Conservation (phyloP, 768 basidiomycete genomes). For the Lactarius akahatsu region DNA sequence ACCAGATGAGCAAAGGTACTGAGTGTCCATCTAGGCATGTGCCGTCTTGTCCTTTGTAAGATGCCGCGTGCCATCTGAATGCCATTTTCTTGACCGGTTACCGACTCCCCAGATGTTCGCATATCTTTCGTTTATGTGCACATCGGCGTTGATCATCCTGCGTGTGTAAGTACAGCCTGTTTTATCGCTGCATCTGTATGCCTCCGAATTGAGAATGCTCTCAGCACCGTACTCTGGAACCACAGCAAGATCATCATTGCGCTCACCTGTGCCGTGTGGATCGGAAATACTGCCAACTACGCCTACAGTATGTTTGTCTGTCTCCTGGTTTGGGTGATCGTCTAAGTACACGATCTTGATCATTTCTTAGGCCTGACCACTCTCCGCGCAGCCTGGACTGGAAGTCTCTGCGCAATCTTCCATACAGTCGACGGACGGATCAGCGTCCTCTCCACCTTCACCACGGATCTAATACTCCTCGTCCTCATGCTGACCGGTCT, state of each 20-base stretch:
- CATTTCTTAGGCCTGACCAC: constrained; percentile 5
- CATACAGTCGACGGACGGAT: neutral
- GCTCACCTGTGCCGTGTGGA: constrained; percentile 1
- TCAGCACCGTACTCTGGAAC: constrained; percentile 18
- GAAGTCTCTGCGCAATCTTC: neutral
- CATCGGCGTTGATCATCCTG: constrained; percentile 22
- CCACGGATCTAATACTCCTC: constrained; percentile 19
- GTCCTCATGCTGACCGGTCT: constrained; percentile 22
- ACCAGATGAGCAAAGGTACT: neutral
- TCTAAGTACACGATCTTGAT: neutral
- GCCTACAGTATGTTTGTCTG: constrained; percentile 5
- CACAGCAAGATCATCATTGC: neutral
- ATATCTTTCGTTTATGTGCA: constrained; percentile 18
- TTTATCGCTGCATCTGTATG: neutral
- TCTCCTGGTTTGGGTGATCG: neutral
- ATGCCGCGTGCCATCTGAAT: neutral
- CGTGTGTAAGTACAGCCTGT: constrained; percentile 14
- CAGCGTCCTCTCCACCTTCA: constrained; percentile 10
- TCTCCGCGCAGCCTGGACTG: constrained; percentile 3
- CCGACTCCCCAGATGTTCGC: constrained; percentile 8
- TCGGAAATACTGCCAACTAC: neutral
- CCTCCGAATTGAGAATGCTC: neutral
- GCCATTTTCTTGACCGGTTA: neutral
- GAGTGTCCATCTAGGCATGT: constrained; percentile 14
- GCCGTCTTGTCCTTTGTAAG: constrained; percentile 18